phyloP scores from a whole-genome alignment of 2,329 filamentous ascomycete species.

The Colletotrichum neosansevieriae region DNA sequence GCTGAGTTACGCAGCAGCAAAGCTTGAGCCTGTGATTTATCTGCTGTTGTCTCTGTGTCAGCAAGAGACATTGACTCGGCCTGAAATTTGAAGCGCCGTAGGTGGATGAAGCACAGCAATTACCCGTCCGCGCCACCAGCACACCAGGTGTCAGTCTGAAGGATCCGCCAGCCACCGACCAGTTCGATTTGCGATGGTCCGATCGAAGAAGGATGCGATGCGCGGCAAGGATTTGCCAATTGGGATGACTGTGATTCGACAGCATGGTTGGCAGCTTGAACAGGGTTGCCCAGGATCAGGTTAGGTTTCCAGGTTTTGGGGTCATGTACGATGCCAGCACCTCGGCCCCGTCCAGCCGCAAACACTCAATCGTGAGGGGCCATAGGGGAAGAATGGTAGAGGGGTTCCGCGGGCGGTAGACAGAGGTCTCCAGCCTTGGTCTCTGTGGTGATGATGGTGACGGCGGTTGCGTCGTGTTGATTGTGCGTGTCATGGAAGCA shows the following conservation, averaged over 20 bases:
- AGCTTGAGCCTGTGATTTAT: background rate
- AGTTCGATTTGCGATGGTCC: constrained; percentile 27
- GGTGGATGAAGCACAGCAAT: background rate
- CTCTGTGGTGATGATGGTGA: too few relatives aligned
- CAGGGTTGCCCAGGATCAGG: constrained; percentile 20
- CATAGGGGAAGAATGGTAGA: background rate
- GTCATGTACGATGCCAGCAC: constrained; percentile 8
- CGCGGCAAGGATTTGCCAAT: constrained; percentile 31
- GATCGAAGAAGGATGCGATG: constrained; percentile 36
- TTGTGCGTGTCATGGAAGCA: constrained; percentile 13
- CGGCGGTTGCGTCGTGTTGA: background rate
- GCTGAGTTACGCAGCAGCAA: constrained; percentile 5
- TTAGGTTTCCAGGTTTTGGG: constrained; percentile 27
- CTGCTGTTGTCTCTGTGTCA: constrained; percentile 13
- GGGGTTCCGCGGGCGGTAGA: background rate
- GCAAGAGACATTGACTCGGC: constrained; percentile 10
- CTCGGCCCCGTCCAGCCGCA: constrained; percentile 27
- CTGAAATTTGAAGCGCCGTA: background rate
- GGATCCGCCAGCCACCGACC: constrained; percentile 11
- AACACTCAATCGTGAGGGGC: constrained; percentile 1
- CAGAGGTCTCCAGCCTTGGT: too few relatives aligned
- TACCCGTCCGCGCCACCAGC: background rate
- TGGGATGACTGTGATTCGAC: constrained; percentile 33
- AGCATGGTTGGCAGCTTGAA: constrained; percentile 22
- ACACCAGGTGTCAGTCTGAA: background rate